Percentiles rank a stretch among this genome's conserved stretches.
phyloP scores from a whole-genome alignment of 768 basidiomycete species.

The Grammothele lineata region DNA sequence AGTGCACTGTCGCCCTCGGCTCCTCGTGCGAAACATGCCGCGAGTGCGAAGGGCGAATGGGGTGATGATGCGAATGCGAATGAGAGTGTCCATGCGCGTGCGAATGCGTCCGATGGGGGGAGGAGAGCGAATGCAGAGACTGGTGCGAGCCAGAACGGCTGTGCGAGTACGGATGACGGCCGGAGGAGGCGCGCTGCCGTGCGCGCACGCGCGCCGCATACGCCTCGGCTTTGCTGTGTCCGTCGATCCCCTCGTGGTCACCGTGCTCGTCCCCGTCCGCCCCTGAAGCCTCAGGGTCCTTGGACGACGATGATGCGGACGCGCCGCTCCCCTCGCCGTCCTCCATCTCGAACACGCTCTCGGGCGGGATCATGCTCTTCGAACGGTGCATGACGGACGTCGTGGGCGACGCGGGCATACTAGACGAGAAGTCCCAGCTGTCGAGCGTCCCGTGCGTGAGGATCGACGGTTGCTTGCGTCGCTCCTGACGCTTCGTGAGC shows the following conservation, averaged over 20 bases:
- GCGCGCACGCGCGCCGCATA: conserved; percentile 20
- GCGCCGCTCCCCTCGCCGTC: conserved; percentile 15
- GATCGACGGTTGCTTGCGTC: conserved; percentile 39
- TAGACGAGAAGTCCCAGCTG: conserved; percentile 77
- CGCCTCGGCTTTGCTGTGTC: conserved; percentile 17
- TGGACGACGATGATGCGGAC: background rate
- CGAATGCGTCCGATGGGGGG: background rate
- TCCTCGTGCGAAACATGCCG: conserved; percentile 16
- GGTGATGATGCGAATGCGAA: conserved; percentile 2
- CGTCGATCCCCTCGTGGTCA: conserved; percentile 3
- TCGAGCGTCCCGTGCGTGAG: conserved; percentile 51
- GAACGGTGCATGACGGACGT: conserved; percentile 19
- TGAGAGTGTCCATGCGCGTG: background rate
- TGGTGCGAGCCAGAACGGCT: conserved; percentile 13
- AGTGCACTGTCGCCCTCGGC: conserved; percentile 6
- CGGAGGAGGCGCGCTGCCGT: conserved; percentile 3
- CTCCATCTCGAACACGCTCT: conserved; percentile 37
- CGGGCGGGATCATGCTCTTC: conserved; percentile 15
- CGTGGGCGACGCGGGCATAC: conserved; percentile 26
- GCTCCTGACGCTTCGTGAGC: conserved; percentile 68
- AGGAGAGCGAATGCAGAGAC: background rate
- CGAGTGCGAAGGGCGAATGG: conserved; percentile 5
- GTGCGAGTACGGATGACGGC: background rate
- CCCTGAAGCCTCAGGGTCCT: background rate
- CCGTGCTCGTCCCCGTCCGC: conserved; percentile 1